Evolutionary conservation across 2,329 filamentous ascomycete species (phyloP), one percentile per base, ranked within the genome.

Genomic region (Pezicula radicicola): DNA sequence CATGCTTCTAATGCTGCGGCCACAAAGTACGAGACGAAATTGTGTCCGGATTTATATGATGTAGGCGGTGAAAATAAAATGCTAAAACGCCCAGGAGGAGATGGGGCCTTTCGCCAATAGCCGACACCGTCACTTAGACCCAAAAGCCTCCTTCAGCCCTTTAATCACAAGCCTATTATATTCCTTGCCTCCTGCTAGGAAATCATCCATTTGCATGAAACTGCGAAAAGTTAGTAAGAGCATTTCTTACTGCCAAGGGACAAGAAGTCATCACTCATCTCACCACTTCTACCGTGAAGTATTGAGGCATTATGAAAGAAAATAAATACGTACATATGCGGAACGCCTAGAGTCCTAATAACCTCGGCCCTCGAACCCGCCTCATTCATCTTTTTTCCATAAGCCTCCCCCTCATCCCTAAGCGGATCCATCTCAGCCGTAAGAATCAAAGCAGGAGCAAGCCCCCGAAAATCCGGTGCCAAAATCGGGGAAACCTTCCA

Each of bases 341-440:
- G 58, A 36, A 52, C 58, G 2, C 57, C 55, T 9, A 49, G 50
- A 44, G 59, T 52, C 42, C 54, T 44, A 16, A 48, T 46, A 10
- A 56, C 27, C 41, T 55, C 48, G 10, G 49, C 58, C 25, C 40
- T 49, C 4, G 41, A 49, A 8, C 58, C 58, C 15, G 51, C 58
- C 25, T 53, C 52, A 15, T 54, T 53, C 51, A 60, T 50, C 49
- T 56, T 57, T 27, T 39, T 41, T 13, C 50, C 55, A 48, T 59
- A 60, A 18, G 36, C 55, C 28, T 68, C 64, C 3, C 66, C 66
- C 46, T 70, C 65, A 52, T 70, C 68, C n/a, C 69, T 58, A 47
- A 67, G 55, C 6, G 67, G 49, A 47, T 70, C 68, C 49, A 69
- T 67, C 45, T 69, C 68, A 2, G 68, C 68, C 1, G 67, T 70